Evolutionary conservation across 1,284 basidiomycete genomes (phyloP).

Genomic region (Pyrrhoderma lamaoense): DNA sequence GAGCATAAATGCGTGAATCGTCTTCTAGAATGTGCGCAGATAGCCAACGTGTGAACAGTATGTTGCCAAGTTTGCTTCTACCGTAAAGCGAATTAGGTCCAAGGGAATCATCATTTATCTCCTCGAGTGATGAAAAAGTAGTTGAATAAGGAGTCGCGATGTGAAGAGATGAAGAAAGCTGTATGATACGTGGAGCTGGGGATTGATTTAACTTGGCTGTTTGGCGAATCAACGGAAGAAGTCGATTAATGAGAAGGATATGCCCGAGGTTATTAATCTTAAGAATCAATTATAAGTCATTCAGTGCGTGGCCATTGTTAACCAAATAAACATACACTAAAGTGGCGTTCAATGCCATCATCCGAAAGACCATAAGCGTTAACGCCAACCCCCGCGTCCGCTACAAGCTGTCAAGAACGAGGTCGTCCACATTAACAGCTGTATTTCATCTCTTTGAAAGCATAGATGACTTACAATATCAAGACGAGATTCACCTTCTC

Average conservation of each 20-base stretch:
- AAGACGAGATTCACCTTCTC: conserved; percentile 30
- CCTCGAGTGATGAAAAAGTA: conserved; percentile 32
- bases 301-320: no score
- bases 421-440: no score
- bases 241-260: conserved; percentile 37
- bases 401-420: conserved; percentile 29
- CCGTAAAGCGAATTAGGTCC: conserved; percentile 33
- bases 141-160: conserved; percentile 28
- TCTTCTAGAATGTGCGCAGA: conserved; percentile 32
- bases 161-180: conserved; percentile 37
- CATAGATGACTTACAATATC: conserved; percentile 30
- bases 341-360: conserved; percentile 36
- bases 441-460: no score
- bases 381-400: conserved; percentile 35
- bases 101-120: conserved; percentile 32
- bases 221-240: conserved; percentile 36
- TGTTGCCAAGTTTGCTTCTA: conserved; percentile 37
- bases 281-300: conserved; percentile 1
- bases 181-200: conserved; percentile 33
- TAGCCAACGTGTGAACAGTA: conserved; percentile 36
- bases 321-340: conserved; percentile 20
- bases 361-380: conserved; percentile 32
- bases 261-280: conserved; percentile 35
- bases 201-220: conserved; percentile 27
- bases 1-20: conserved; percentile 30